Conservation (phyloP, 805 yeast species). For the Peterozyma xylosa region DNA sequence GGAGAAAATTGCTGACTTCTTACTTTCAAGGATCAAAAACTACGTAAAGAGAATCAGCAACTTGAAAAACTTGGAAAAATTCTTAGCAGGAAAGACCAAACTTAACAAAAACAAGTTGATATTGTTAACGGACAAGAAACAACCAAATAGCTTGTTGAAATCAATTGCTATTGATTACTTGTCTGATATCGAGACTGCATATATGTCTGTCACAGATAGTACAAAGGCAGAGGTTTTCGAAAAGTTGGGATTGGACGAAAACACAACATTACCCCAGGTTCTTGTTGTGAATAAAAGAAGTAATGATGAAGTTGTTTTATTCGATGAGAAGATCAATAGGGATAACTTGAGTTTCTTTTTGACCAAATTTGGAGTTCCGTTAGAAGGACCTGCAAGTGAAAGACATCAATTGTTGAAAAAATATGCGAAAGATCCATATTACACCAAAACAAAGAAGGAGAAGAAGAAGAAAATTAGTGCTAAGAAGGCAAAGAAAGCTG, state of each 20-base stretch:
- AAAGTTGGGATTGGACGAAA: slow-evolving; percentile 3
- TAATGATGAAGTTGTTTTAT: slow-evolving; percentile 10
- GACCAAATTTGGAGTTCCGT: slow-evolving; percentile 20
- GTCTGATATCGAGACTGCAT: slow-evolving; percentile 40
- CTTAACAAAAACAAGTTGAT: slow-evolving; percentile 31
- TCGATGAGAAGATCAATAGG: slow-evolving; percentile 25
- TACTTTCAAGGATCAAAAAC: slow-evolving; percentile 54
- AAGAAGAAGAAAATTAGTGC: slow-evolving; percentile 6
- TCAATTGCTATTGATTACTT: slow-evolving; percentile 66
- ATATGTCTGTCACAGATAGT: slow-evolving; percentile 23
- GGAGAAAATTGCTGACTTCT: slow-evolving; percentile 45
- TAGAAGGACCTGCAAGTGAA: slow-evolving; percentile 25
- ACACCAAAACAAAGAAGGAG: slow-evolving; percentile 12
- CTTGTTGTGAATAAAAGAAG: slow-evolving; percentile 15
- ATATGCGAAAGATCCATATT: slow-evolving; percentile 11
- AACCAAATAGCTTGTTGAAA: slow-evolving; percentile 49
- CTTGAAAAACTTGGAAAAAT: slow-evolving; percentile 22
- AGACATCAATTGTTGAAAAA: slow-evolving; percentile 15
- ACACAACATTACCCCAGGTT: slow-evolving; percentile 15
- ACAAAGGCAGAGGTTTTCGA: slow-evolving; percentile 15
- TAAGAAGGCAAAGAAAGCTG: neutral
- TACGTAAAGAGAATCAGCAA: slow-evolving; percentile 47
- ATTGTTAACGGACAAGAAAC: slow-evolving; percentile 42
- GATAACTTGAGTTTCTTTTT: slow-evolving; percentile 23
- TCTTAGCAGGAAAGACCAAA: slow-evolving; percentile 11